phyloP scores from a whole-genome alignment of 352 stramenopile species.

The Pythium myriotylum region DNA sequence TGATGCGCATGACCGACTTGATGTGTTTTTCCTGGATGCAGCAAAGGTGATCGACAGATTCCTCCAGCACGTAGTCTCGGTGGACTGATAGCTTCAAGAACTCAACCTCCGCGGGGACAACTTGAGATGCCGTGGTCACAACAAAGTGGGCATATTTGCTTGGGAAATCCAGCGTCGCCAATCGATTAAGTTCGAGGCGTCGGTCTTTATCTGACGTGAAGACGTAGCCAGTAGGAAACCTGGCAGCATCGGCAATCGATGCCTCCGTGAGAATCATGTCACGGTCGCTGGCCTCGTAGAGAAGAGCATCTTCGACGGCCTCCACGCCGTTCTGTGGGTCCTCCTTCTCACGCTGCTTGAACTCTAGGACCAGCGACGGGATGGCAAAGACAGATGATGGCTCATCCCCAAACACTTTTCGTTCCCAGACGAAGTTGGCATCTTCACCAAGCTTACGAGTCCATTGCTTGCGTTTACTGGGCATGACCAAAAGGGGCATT shows the following conservation, averaged over 20 bases:
- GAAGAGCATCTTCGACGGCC: conserved; percentile 13
- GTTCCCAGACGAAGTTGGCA: conserved; percentile 62
- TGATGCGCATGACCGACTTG: conserved; percentile 80
- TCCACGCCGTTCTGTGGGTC: conserved; percentile 24
- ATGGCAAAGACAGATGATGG: conserved; percentile 25
- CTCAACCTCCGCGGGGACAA: conserved; percentile 66
- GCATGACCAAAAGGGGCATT: neutral
- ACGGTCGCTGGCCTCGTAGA: conserved; percentile 1
- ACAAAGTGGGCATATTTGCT: conserved; percentile 81
- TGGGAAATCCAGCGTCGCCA: conserved; percentile 53
- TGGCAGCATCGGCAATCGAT: conserved; percentile 5
- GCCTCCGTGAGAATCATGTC: conserved; percentile 11
- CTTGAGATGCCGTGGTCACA: conserved; percentile 56
- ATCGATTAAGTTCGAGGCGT: conserved; percentile 41
- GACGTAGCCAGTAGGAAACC: conserved; percentile 21
- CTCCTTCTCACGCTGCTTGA: conserved; percentile 33
- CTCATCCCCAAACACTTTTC: conserved; percentile 18
- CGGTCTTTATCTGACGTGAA: conserved; percentile 38
- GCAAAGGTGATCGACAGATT: conserved; percentile 70
- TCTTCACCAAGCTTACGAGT: conserved; percentile 63
- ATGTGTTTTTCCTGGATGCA: conserved; percentile 62
- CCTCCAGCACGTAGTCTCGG: conserved; percentile 62
- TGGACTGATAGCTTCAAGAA: conserved; percentile 71
- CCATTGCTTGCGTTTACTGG: conserved; percentile 71
- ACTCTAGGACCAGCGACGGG: conserved; percentile 27